Conservation (phyloP, 768 basidiomycete species). For the Termitomyces heimii region DNA sequence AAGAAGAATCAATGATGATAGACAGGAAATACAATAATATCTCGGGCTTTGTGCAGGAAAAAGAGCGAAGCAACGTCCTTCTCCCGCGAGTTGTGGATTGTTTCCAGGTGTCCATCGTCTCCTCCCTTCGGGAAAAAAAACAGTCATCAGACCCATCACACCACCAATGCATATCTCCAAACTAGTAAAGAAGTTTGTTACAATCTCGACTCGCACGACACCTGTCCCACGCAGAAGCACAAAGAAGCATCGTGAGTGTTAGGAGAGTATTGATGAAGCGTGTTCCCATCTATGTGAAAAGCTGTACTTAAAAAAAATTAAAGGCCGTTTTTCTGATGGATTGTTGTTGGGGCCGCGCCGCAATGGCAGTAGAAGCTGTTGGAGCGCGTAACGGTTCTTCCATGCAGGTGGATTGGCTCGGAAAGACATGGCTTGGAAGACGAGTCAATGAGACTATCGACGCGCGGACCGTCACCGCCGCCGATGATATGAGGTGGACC, state of each 20-base stretch:
- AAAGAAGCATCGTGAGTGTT: conserved; percentile 5
- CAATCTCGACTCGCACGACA: neutral
- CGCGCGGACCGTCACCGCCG: neutral
- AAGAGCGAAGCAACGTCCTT: neutral
- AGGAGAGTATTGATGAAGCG: neutral
- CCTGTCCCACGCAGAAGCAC: conserved; percentile 3
- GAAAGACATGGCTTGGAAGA: neutral
- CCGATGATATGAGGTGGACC: neutral
- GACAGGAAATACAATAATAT: neutral
- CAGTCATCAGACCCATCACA: conserved; percentile 1
- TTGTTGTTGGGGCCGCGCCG: neutral
- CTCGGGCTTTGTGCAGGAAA: neutral
- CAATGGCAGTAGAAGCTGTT: neutral
- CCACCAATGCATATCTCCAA: neutral
- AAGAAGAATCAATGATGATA: conserved; percentile 33
- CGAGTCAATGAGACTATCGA: neutral
- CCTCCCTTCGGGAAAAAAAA: neutral
- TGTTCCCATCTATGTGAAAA: conserved; percentile 1
- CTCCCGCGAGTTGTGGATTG: conserved; percentile 1
- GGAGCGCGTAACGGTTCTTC: neutral
- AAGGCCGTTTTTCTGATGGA: neutral
- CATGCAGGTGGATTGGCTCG: neutral
- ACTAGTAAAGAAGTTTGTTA: neutral
- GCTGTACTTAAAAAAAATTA: neutral
- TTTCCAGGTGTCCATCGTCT: neutral